Conservation (phyloP, 2,329 filamentous ascomycete genomes). For the Epichloe coenophiala region DNA sequence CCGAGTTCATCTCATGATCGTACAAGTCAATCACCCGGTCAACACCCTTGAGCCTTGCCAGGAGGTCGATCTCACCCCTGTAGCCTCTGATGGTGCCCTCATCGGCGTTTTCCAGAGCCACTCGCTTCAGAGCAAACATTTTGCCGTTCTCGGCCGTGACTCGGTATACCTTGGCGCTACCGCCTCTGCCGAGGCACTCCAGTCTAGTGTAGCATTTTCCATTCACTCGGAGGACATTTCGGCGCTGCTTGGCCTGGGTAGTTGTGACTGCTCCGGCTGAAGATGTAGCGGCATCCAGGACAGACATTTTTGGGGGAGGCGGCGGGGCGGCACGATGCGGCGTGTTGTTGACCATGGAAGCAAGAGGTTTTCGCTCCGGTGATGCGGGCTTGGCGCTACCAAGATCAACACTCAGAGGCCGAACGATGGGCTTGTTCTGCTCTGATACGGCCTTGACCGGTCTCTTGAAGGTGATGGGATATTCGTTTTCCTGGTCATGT, state of each 20-base stretch:
- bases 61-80: constrained; percentile 88
- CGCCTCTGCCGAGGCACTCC: constrained; percentile 81
- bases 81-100: constrained; percentile 72
- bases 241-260: constrained; percentile 58
- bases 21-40: constrained; percentile 83
- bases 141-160: constrained; percentile 96
- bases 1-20: constrained; percentile 87
- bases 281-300: constrained; percentile 80
- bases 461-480: constrained; percentile 54
- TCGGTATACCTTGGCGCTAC: constrained; percentile 86
- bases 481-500: constrained; percentile 77
- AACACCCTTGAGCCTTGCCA: constrained; percentile 68
- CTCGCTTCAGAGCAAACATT: constrained; percentile 86
- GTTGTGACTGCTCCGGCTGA: constrained; percentile 69
- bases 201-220: constrained; percentile 82
- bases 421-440: constrained; percentile 40
- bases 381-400: constrained; percentile 26
- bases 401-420: constrained; percentile 34
- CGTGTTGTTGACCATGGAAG: constrained; percentile 48
- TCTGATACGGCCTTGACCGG: constrained; percentile 39
- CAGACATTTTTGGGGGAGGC: constrained; percentile 95
- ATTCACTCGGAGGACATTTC: constrained; percentile 77
- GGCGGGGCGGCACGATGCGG: constrained; percentile 65
- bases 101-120: constrained; percentile 82
- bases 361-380: constrained; percentile 43